These are phyloP conservation scores for Aspergillus pseudoterreus DNA, from an alignment of 2,329 filamentous ascomycete genomes.

Conservation along the genomic window DNA sequence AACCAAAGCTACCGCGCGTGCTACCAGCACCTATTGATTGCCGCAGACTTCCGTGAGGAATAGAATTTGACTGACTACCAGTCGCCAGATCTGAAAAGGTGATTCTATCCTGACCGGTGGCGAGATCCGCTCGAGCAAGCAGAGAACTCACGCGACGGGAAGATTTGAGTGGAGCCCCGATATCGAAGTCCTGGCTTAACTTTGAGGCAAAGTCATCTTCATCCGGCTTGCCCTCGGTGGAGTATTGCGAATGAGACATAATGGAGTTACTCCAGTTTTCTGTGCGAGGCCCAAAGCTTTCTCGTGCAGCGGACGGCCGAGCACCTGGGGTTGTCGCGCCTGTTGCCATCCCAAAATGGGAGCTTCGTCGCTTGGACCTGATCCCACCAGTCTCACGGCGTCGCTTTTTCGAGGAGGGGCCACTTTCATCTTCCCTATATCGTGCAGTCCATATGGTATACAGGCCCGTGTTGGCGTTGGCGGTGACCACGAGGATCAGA, in stretches of 20 bases:
- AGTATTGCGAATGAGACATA: slow-evolving; percentile 36
- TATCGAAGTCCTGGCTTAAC: slow-evolving; percentile 64
- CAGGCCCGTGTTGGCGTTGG: slow-evolving; percentile 70
- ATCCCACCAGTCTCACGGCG: slow-evolving; percentile 55
- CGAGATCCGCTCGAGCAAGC: slow-evolving; percentile 80
- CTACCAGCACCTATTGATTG: slow-evolving; percentile 71
- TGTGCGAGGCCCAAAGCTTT: slow-evolving; percentile 65
- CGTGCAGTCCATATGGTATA: slow-evolving; percentile 83
- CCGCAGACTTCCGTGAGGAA: slow-evolving; percentile 49
- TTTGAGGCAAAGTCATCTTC: slow-evolving; percentile 63
- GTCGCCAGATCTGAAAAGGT: slow-evolving; percentile 71
- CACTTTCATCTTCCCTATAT: slow-evolving; percentile 67
- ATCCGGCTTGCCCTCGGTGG: slow-evolving; percentile 53
- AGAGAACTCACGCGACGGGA: slow-evolving; percentile 87
- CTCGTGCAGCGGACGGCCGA: slow-evolving; percentile 63
- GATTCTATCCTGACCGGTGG: slow-evolving; percentile 75
- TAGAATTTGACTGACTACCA: slow-evolving; percentile 34
- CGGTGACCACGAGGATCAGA: slow-evolving; percentile 73
- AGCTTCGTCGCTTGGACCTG: slow-evolving; percentile 66
- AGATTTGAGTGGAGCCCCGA: slow-evolving; percentile 54
- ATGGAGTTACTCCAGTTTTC: slow-evolving; percentile 42
- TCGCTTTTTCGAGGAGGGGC: slow-evolving; percentile 41
- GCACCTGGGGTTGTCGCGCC: slow-evolving; percentile 71
- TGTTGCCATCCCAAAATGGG: slow-evolving; percentile 60
- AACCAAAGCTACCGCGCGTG: slow-evolving; percentile 59